A percentile compares a stretch with the other conserved stretches of the same genome.
phyloP scores from a whole-genome alignment of 73 alveolate genomes.

The Blepharisma japonicum region DNA sequence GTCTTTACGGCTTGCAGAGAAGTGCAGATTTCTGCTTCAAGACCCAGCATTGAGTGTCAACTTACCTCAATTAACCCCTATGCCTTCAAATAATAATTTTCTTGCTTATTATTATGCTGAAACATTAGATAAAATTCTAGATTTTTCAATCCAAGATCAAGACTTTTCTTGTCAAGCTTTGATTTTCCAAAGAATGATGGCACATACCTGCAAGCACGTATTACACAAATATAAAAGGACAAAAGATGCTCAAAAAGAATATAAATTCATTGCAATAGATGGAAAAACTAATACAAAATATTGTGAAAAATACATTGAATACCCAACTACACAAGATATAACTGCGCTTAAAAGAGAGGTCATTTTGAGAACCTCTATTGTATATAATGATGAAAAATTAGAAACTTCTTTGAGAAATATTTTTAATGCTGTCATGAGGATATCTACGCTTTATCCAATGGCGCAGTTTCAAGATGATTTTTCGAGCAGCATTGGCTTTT shows the following conservation, averaged over 20 bases:
- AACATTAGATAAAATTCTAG: background rate
- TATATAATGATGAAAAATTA: too few species aligned
- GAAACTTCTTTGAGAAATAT: too few species aligned
- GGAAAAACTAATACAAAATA: background rate
- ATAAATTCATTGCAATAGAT: background rate
- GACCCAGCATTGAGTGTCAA: too few species aligned
- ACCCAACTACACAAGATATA: conserved; percentile 9
- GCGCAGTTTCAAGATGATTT: too few species aligned
- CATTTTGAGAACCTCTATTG: too few species aligned
- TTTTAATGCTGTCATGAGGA: too few species aligned
- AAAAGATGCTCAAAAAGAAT: too few species aligned
- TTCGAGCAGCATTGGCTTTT: too few species aligned
- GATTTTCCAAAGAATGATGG: background rate
- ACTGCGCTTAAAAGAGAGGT: background rate
- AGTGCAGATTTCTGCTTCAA: too few species aligned
- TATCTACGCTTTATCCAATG: too few species aligned
- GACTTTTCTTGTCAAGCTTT: background rate
- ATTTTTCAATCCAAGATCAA: background rate
- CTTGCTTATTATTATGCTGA: background rate
- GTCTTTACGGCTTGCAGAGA: too few species aligned
- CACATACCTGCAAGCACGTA: conserved; percentile 10
- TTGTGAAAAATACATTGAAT: background rate
- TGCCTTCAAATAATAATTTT: background rate
- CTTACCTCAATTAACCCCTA: too few species aligned
- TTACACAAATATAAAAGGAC: background rate